Evolutionary conservation across 768 basidiomycete species (phyloP).

Genomic region (Phanerochaete sordida): DNA sequence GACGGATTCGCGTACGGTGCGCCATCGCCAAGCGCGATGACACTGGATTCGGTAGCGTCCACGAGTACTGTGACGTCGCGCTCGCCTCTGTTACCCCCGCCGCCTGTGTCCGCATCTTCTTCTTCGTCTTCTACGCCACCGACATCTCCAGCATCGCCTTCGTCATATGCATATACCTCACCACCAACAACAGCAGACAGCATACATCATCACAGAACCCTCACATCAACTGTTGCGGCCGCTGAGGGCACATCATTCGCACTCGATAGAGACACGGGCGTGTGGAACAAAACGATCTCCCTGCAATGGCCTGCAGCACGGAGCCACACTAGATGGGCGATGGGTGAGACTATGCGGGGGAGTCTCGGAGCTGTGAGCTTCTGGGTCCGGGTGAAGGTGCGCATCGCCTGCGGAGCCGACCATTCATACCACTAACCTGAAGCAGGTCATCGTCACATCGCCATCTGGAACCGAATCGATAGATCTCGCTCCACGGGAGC

Average conservation of each 20-base stretch:
- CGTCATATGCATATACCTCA: neutral
- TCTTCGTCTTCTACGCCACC: conserved; percentile 7
- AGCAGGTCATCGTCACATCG: conserved; percentile 48
- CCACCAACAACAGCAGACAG: neutral
- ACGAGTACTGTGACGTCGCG: conserved; percentile 6
- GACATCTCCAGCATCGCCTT: conserved; percentile 8
- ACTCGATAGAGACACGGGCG: conserved; percentile 46
- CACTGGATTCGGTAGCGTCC: conserved; percentile 8
- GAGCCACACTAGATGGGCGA: conserved; percentile 70
- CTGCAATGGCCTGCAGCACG: conserved; percentile 71
- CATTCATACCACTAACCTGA: conserved; percentile 8
- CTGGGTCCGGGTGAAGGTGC: conserved; percentile 66
- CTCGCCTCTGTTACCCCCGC: conserved; percentile 11
- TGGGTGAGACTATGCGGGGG: conserved; percentile 74
- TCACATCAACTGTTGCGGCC: conserved; percentile 45
- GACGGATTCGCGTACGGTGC: neutral
- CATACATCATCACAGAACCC: conserved; percentile 29
- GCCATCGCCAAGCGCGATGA: conserved; percentile 5
- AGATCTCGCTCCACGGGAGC: conserved; percentile 67
- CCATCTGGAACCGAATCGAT: conserved; percentile 56
- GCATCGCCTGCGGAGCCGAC: conserved; percentile 11
- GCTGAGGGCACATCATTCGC: conserved; percentile 35
- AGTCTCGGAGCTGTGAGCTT: conserved; percentile 64
- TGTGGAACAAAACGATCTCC: conserved; percentile 63
- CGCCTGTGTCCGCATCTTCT: neutral